phyloP scores from a whole-genome alignment of 345 rosid genomes.

The Sonneratia alba region DNA sequence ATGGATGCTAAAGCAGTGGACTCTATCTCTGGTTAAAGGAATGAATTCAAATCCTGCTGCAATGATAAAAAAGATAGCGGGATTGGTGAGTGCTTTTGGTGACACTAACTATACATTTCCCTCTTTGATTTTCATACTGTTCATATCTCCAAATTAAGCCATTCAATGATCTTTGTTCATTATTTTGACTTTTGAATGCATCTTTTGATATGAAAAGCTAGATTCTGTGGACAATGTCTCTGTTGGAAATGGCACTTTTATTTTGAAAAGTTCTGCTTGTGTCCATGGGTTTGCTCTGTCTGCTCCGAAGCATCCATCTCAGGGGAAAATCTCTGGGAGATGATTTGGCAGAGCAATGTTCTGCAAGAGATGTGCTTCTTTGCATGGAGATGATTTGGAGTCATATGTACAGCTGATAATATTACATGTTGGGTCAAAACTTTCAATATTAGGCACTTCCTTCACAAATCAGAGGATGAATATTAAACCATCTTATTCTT shows the following conservation, averaged over 20 bases:
- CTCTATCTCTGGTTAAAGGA: slow-evolving; percentile 66
- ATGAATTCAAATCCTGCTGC: slow-evolving; percentile 81
- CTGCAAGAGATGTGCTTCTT: background rate
- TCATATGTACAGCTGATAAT: background rate
- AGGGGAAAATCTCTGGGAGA: background rate
- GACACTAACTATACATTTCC: background rate
- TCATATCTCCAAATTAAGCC: background rate
- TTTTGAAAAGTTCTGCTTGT: background rate
- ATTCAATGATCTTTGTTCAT: background rate
- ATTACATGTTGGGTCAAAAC: background rate
- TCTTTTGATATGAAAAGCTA: background rate
- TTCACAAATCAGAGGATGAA: background rate
- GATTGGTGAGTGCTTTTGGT: slow-evolving; percentile 51
- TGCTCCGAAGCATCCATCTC: background rate
- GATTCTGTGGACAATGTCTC: background rate
- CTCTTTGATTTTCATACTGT: background rate
- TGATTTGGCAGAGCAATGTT: background rate
- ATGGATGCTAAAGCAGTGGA: slow-evolving; percentile 77
- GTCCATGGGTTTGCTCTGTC: background rate
- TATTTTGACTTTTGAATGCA: background rate
- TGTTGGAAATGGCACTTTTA: background rate
- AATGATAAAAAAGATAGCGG: slow-evolving; percentile 84
- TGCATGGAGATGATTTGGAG: background rate
- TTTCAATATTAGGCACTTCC: background rate
- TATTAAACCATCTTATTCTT: background rate